Evolutionary conservation across 805 yeast species (phyloP).

Genomic region (Spathaspora girioi): DNA sequence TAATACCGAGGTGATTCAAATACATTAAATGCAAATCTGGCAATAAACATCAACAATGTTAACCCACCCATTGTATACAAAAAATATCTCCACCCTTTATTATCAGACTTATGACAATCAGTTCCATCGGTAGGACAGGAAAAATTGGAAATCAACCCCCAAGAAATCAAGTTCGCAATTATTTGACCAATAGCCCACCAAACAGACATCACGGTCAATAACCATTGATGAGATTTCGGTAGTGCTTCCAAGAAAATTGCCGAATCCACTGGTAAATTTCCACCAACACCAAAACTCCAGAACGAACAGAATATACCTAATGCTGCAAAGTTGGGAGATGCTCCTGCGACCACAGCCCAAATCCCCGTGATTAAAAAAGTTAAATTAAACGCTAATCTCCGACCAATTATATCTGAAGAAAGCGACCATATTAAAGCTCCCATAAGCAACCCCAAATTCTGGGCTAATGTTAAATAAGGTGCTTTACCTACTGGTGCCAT

Average conservation of each 20-base stretch:
- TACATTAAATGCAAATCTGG: conserved; percentile 37
- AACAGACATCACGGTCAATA: conserved; percentile 37
- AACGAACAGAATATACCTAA: conserved; percentile 22
- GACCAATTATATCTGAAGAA: conserved; percentile 26
- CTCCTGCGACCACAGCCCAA: conserved; percentile 25
- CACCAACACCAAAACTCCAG: conserved; percentile 31
- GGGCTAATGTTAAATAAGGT: conserved; percentile 40
- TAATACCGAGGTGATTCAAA: conserved; percentile 57
- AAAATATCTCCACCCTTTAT: conserved; percentile 64
- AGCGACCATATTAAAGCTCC: conserved; percentile 31
- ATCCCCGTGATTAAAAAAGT: conserved; percentile 25
- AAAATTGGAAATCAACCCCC: conserved; percentile 52
- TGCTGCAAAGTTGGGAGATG: conserved; percentile 26
- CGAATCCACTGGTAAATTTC: conserved; percentile 29
- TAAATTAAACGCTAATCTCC: conserved; percentile 27
- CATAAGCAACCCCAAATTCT: conserved; percentile 34
- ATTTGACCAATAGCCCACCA: conserved; percentile 68
- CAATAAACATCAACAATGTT: conserved; percentile 36
- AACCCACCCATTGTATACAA: conserved; percentile 51
- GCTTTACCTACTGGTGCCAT: conserved; percentile 29
- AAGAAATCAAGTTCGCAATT: conserved; percentile 47
- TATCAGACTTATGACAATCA: conserved; percentile 43
- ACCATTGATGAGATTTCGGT: conserved; percentile 23
- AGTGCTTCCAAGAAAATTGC: conserved; percentile 26
- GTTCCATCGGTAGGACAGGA: conserved; percentile 35